Evolutionary conservation across 441 rosid genomes (phyloP), one percentile per base, ranked within the genome.

Genomic region (Euphorbia celastroides): DNA sequence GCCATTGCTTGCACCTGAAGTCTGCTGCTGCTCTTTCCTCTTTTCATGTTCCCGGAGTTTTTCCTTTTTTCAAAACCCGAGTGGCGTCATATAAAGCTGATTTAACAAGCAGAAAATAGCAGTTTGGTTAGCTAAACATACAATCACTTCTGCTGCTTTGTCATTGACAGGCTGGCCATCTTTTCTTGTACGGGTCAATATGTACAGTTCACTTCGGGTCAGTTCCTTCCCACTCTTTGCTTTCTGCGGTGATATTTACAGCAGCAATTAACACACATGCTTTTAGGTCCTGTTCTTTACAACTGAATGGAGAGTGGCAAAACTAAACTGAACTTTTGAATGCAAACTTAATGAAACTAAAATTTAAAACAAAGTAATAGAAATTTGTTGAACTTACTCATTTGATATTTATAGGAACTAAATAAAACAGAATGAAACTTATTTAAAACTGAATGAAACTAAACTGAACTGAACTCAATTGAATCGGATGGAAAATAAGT

Each of bases 201-300:
- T 69, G 68, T 78, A 78, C 42, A 81, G 66, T 74, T 81, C 82
- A 22, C 77, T 75, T 52, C 77, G 67, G 69, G 75, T 72, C 16
- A 70, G 82, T 54, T 76, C 82, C 74, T 71, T 72, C 38, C 84
- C 82, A 75, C 79, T 69, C 74, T 81, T 78, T 32, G 70, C 71
- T 27, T 41, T 50, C 82, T 78, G 65, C 48, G 30, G 60, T 32
- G 50, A 69, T 25, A 73, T 23, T 51, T 57, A 16, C 30, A 66
- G 52, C 17, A 56, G 52, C n/a, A 36, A 48, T 64, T 26, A 50
- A 44, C 66, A 41, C 14, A 56, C 5, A 14, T 17, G n/a, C 5
- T 27, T 25, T n/a, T n/a, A n/a, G n/a, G n/a, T n/a, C n/a, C n/a
- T n/a, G n/a, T n/a, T n/a, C n/a, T n/a, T n/a, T n/a, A n/a, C n/a